Percentiles rank a stretch among this genome's conserved stretches.
These are phyloP conservation scores for Colletotrichum karsti DNA, from an alignment of 2,329 filamentous ascomycete species.

Conservation along the genomic window DNA sequence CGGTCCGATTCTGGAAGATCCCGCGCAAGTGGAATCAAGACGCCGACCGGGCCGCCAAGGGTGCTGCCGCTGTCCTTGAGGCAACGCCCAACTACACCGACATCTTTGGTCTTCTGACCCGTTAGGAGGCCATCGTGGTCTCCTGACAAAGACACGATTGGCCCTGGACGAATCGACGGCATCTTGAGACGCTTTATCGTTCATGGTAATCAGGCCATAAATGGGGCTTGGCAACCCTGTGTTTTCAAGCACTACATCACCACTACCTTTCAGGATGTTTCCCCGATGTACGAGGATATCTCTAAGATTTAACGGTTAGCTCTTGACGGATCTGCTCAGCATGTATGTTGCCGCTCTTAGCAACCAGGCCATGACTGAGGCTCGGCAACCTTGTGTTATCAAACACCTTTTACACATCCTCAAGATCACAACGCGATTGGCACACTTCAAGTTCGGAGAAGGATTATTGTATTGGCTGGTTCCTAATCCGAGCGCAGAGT, in stretches of 20 bases:
- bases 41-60: constrained; percentile 51
- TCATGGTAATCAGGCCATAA: not conserved
- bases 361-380: no score
- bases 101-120: not conserved
- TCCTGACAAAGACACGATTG: no score
- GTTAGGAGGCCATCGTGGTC: no score
- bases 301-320: no score
- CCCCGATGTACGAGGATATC: no score
- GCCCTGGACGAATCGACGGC: not conserved
- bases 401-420: not conserved
- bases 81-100: not conserved
- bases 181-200: not conserved
- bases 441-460: not conserved
- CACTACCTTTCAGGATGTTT: no score
- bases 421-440: no score
- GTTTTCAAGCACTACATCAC: not conserved
- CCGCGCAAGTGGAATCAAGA: constrained; percentile 48
- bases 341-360: no score
- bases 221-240: not conserved
- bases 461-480: constrained; percentile 18
- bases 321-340: no score
- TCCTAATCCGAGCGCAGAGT: constrained; percentile 27
- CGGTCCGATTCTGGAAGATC: constrained; percentile 54
- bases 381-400: no score
- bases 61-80: constrained; percentile 30